Evolutionary conservation across 345 rosid genomes (phyloP).

Genomic region (Euclidium syriacum): DNA sequence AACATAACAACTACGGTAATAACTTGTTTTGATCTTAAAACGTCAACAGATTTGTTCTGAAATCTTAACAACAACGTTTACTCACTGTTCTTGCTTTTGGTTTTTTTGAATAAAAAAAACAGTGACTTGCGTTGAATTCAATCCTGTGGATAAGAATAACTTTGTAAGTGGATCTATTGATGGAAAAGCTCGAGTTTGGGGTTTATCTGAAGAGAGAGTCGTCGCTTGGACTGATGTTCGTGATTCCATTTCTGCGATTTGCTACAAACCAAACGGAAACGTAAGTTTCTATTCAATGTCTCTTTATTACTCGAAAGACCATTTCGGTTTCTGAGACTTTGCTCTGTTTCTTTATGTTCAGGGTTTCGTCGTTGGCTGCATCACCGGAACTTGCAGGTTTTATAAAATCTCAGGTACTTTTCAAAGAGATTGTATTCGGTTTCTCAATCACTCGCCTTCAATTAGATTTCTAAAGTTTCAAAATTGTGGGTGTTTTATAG

Average conservation of each 20-base stretch:
- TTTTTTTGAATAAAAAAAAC: slow-evolving; percentile 27
- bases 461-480: neutral
- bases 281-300: slow-evolving; percentile 28
- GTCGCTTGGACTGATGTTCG: slow-evolving; percentile 71
- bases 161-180: slow-evolving; percentile 89
- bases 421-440: neutral
- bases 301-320: neutral
- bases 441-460: neutral
- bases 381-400: slow-evolving; percentile 65
- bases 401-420: slow-evolving; percentile 51
- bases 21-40: neutral
- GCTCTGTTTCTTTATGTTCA: slow-evolving; percentile 28
- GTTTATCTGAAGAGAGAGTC: slow-evolving; percentile 57
- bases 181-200: slow-evolving; percentile 95
- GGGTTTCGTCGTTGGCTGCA: slow-evolving; percentile 73
- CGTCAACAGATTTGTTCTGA: neutral
- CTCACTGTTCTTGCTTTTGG: neutral
- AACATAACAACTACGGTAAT: slow-evolving; percentile 66
- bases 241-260: slow-evolving; percentile 66
- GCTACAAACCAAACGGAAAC: slow-evolving; percentile 69
- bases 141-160: slow-evolving; percentile 59
- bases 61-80: neutral
- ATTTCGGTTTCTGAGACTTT: neutral
- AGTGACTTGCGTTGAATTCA: slow-evolving; percentile 90
- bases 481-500: slow-evolving; percentile 26